These are phyloP conservation scores for Trichoderma cornu-damae DNA, from an alignment of 2,329 filamentous ascomycete species.

Conservation along the genomic window DNA sequence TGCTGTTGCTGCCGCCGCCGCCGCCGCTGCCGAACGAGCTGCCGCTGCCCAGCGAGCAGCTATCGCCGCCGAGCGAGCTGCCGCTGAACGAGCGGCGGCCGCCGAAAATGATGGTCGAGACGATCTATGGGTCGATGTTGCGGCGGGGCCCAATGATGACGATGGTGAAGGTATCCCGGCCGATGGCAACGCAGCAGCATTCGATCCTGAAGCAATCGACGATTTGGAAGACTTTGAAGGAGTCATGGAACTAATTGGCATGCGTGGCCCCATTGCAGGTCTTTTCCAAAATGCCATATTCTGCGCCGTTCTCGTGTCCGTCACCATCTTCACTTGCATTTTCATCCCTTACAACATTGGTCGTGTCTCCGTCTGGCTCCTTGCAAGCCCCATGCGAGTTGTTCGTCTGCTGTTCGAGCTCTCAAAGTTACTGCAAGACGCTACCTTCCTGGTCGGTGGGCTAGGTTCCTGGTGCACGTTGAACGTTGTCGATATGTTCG, in stretches of 20 bases:
- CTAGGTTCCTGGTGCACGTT: conserved; percentile 42
- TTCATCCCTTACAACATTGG: conserved; percentile 92
- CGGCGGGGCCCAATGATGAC: conserved; percentile 30
- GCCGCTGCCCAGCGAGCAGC: not conserved
- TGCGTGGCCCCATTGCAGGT: conserved; percentile 86
- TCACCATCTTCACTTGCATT: conserved; percentile 79
- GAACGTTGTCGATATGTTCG: conserved; percentile 37
- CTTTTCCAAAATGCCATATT: conserved; percentile 94
- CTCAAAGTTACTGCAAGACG: conserved; percentile 76
- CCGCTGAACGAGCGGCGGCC: not conserved
- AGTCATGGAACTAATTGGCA: conserved; percentile 90
- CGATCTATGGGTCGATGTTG: conserved; percentile 39
- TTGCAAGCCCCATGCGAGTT: conserved; percentile 75
- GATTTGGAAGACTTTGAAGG: conserved; percentile 94
- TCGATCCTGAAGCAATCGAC: conserved; percentile 72
- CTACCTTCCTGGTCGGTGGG: conserved; percentile 60
- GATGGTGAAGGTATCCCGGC: conserved; percentile 39
- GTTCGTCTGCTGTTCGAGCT: conserved; percentile 65
- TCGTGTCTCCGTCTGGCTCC: conserved; percentile 71
- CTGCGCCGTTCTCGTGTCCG: conserved; percentile 80
- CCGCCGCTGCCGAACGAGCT: not conserved
- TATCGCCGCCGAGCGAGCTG: not conserved
- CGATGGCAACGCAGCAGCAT: conserved; percentile 49
- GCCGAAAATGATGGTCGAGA: conserved; percentile 46
- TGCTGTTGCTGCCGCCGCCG: not conserved